Base-by-base conservation (phyloP, 1,139 yeast species). In the Pichia terricola region DNA sequence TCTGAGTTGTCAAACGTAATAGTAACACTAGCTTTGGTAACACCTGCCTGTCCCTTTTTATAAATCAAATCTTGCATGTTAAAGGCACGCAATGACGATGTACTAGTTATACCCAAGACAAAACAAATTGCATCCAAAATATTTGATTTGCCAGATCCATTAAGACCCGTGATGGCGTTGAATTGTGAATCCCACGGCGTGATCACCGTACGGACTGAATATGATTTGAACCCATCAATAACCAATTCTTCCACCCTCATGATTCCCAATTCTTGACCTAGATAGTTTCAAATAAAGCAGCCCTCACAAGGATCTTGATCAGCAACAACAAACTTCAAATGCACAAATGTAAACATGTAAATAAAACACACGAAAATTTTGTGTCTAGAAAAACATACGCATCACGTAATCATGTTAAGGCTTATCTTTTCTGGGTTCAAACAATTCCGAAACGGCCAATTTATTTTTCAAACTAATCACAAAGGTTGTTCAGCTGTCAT, bases 31-130 rank as follows among this genome's bases (percentile, higher is more conserved):
- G 98, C 98, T 61, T 88, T 89, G 2, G 96, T 89, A 8, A 91
- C 91, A 51, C 98, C 98, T 0, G 98, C 97, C 61, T 91, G 98
- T 8, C 98, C 98, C 55, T 97, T 77, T 58, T 91, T 91, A 62
- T 91, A 91, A 46, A 94, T 91, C 61, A 94, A 74, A 62, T 94
- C 99, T 58, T 91, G 97, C 41, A 89, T 68, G 59, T 83, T 88
- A 22, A 88, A 83, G 0, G 98, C 99, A 61, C 99, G 73, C 30
- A 94, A 96, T 0, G 96, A 86, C 26, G 87, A 64, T 94, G 91
- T 88, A 7, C 94, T 80, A 1, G 96, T 83, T 50, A 94, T 89
- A 45, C 99, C 99, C 34, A 94, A 72, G n/a, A 94, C 99, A 64
- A 94, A 94, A 65, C 98, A 94, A 45, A 91, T 91, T 46, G 98